Conservation (phyloP, 306 rosid species). For the Inga laurina region DNA sequence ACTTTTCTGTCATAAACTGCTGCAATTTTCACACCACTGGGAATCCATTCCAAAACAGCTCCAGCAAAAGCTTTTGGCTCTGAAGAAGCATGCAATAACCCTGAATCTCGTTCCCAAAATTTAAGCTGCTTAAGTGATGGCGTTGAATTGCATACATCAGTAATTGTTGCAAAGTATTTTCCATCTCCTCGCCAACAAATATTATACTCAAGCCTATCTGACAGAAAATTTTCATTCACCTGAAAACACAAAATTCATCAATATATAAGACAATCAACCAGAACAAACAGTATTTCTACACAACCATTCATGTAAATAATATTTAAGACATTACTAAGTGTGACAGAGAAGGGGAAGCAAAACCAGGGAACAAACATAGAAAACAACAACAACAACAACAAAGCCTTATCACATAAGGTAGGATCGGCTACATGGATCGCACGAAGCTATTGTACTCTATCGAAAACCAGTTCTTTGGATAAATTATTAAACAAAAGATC, state of each 20-base stretch:
- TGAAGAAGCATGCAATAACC: constrained; percentile 70
- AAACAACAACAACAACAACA: no score
- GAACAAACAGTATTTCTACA: not conserved
- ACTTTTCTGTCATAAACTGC: constrained; percentile 66
- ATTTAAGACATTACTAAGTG: not conserved
- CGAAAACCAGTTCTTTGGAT: no score
- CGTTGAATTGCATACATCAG: constrained; percentile 38
- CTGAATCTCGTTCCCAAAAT: constrained; percentile 92
- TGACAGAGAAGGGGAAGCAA: not conserved
- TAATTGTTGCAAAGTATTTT: constrained; percentile 73
- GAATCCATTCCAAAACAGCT: constrained; percentile 90
- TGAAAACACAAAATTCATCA: constrained; percentile 42
- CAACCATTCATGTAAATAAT: not conserved
- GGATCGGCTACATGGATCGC: no score
- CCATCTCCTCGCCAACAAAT: constrained; percentile 98
- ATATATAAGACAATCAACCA: constrained; percentile 11
- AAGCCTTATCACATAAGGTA: no score
- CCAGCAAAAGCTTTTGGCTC: constrained; percentile 67
- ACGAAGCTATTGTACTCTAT: no score
- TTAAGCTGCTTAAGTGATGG: constrained; percentile 58
- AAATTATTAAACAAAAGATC: no score
- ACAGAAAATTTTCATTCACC: constrained; percentile 51
- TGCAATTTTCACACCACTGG: constrained; percentile 94
- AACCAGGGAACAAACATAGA: not conserved
- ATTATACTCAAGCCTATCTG: constrained; percentile 33